Percentiles rank a stretch among this genome's conserved stretches.
These are phyloP conservation scores for Vaccinium corymbosum DNA, from an alignment of 148 eudicot genomes.

Conservation along the genomic window DNA sequence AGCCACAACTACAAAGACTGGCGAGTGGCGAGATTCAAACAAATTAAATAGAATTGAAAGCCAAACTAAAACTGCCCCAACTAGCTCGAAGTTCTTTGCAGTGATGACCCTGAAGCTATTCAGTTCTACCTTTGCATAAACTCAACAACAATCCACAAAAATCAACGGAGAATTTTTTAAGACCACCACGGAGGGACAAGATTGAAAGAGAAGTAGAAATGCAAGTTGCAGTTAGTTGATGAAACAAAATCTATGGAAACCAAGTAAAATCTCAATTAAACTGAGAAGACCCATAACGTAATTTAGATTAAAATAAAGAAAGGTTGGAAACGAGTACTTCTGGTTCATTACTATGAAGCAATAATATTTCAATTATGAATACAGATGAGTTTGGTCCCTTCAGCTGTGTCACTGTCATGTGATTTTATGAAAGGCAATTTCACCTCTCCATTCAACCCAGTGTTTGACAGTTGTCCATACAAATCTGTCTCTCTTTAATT, in stretches of 20 bases:
- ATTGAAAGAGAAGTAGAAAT: neutral
- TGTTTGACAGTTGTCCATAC: constrained; percentile 36
- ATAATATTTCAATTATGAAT: constrained; percentile 26
- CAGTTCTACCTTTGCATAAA: no score
- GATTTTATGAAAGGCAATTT: constrained; percentile 16
- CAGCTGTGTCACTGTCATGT: constrained; percentile 27
- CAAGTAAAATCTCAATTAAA: neutral
- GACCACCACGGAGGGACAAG: neutral
- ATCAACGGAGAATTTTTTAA: no score
- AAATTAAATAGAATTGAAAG: no score
- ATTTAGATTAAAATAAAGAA: neutral
- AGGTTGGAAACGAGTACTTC: neutral
- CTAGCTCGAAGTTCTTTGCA: no score
- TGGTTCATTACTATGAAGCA: constrained; percentile 19
- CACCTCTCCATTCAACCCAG: neutral
- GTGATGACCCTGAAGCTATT: no score
- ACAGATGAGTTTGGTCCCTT: constrained; percentile 30
- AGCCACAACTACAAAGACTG: no score
- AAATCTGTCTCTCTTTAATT: neutral
- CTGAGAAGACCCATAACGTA: neutral
- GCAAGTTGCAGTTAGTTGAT: neutral
- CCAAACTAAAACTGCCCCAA: no score
- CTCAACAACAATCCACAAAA: no score
- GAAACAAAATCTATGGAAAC: neutral
- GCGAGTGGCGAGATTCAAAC: no score